phyloP scores from a whole-genome alignment of 148 eudicot genomes.

The Rhododendron ferrugineum region DNA sequence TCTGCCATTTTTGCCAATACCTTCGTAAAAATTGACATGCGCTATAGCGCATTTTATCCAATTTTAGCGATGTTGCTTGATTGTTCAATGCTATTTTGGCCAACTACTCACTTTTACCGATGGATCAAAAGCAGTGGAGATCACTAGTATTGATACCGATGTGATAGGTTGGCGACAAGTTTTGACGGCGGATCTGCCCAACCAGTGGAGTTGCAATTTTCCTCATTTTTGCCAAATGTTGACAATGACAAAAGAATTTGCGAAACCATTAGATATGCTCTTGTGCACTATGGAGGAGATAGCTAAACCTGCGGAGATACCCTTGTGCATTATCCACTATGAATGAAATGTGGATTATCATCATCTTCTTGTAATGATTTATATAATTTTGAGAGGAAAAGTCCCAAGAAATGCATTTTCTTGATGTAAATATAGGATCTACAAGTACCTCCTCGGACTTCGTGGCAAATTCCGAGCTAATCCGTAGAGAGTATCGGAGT shows the following conservation, averaged over 20 bases:
- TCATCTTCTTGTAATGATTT: not conserved
- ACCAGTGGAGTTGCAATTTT: not conserved
- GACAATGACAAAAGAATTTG: not conserved
- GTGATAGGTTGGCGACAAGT: not conserved
- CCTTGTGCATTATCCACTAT: not conserved
- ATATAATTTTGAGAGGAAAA: not conserved
- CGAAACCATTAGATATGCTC: not conserved
- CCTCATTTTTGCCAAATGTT: not conserved
- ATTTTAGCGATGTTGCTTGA: not conserved
- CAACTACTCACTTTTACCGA: not conserved
- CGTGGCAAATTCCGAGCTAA: constrained; percentile 70
- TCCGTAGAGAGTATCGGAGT: constrained; percentile 85
- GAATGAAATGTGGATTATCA: not conserved
- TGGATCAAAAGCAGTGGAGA: not conserved
- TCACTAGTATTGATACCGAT: not conserved
- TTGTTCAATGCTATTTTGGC: not conserved
- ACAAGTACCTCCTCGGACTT: constrained; percentile 69
- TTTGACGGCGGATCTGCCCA: not conserved
- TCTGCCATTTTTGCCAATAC: not conserved
- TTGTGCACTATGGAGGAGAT: not conserved
- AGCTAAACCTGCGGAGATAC: not conserved
- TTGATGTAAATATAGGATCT: not conserved
- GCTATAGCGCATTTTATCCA: not conserved
- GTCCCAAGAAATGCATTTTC: not conserved
- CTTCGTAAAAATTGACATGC: not conserved